Conservation (phyloP, 2,329 filamentous ascomycete species). For the Pseudomassariella vexata region DNA sequence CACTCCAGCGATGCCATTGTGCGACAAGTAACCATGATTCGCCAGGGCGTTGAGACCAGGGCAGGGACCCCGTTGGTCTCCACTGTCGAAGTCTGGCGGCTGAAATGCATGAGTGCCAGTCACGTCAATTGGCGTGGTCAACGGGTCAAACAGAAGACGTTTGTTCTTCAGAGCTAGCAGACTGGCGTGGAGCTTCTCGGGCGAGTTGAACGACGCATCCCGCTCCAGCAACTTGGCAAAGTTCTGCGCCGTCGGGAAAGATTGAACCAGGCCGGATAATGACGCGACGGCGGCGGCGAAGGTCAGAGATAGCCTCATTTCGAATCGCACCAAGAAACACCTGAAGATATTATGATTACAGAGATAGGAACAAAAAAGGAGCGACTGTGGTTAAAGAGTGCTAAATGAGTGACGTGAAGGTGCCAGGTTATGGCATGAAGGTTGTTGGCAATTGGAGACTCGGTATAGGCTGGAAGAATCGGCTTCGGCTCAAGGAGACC, state of each 20-base stretch:
- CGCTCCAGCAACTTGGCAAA: constrained; percentile 10
- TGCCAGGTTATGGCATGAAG: no score
- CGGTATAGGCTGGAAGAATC: no score
- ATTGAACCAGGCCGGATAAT: constrained; percentile 7
- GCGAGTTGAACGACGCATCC: constrained; percentile 6
- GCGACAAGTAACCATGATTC: constrained; percentile 22
- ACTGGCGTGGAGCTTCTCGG: constrained; percentile 8
- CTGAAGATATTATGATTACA: background rate
- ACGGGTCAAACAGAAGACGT: constrained; percentile 11
- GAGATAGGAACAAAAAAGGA: no score
- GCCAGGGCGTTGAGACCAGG: constrained; percentile 22
- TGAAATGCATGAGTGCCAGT: constrained; percentile 12
- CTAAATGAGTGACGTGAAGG: no score
- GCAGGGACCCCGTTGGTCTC: constrained; percentile 21
- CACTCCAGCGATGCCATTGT: constrained; percentile 17
- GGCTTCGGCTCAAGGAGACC: no score
- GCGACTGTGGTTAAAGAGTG: no score
- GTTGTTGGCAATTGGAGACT: no score
- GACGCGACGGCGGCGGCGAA: constrained; percentile 3
- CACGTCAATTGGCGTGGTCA: constrained; percentile 12
- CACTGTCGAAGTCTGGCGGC: constrained; percentile 12
- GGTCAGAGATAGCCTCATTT: constrained; percentile 1
- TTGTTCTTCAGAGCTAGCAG: constrained; percentile 12
- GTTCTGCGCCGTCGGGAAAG: constrained; percentile 15
- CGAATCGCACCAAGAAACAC: background rate